Percentiles rank a stretch among this genome's conserved stretches.
Conservation (phyloP, 306 rosid genomes). For the Acacia confusa region DNA sequence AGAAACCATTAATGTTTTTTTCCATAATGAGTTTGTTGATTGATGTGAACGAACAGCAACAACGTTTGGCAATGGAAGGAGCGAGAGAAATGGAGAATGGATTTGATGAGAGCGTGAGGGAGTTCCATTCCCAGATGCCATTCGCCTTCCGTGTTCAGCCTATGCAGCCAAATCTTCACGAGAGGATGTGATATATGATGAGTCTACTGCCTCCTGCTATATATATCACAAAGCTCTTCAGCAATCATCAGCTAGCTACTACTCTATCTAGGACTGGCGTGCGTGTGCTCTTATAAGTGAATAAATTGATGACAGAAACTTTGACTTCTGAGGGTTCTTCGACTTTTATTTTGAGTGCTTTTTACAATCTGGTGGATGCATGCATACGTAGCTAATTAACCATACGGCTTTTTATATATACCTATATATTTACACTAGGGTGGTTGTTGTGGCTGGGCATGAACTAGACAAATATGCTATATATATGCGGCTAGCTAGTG, state of each 20-base stretch:
- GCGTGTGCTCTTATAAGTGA: not conserved
- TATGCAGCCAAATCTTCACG: conserved; percentile 90
- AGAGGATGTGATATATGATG: conserved; percentile 40
- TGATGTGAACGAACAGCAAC: conserved; percentile 33
- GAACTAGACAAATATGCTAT: not conserved
- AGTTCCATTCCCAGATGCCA: conserved; percentile 55
- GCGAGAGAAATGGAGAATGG: conserved; percentile 54
- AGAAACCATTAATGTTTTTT: not conserved
- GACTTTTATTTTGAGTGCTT: not conserved
- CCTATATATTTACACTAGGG: too few relatives aligned
- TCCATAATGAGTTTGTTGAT: not conserved
- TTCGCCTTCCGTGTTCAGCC: conserved; percentile 83
- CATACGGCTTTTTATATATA: too few relatives aligned
- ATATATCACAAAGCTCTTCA: not conserved
- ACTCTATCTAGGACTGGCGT: not conserved
- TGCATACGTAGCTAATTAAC: too few relatives aligned
- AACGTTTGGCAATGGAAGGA: conserved; percentile 53
- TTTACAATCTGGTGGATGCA: not conserved
- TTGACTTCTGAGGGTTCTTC: not conserved
- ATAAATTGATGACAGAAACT: not conserved
- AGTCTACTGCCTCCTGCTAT: not conserved
- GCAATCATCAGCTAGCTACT: not conserved
- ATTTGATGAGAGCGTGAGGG: conserved; percentile 50
- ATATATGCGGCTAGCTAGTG: not conserved
- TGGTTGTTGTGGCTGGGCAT: not conserved